phyloP scores from a whole-genome alignment of 2,329 filamentous ascomycete species.

The Beauveria caledonica region DNA sequence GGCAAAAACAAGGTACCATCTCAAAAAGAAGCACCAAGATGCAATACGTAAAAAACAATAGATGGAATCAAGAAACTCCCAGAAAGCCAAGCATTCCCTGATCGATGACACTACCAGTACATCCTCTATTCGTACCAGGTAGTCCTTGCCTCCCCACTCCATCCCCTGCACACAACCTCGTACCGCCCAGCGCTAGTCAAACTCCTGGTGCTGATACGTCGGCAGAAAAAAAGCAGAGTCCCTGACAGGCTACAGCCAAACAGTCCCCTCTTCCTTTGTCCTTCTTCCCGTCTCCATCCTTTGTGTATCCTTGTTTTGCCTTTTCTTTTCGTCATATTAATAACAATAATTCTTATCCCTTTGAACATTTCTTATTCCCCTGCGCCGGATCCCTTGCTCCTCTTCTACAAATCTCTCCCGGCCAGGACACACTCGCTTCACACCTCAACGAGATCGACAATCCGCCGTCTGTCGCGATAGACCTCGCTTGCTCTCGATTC shows the following conservation, averaged over 20 bases:
- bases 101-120: background rate
- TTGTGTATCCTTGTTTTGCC: slow-evolving; percentile 6
- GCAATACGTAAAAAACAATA: too few relatives aligned
- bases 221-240: background rate
- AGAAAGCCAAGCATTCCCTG: background rate
- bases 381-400: slow-evolving; percentile 13
- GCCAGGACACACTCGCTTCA: slow-evolving; percentile 8
- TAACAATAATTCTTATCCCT: slow-evolving; percentile 10
- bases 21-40: too few relatives aligned
- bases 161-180: background rate
- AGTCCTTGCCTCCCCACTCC: background rate
- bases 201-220: background rate
- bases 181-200: background rate
- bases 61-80: too few relatives aligned
- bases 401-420: background rate
- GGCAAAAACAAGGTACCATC: too few relatives aligned
- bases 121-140: too few relatives aligned
- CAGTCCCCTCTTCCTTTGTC: slow-evolving; percentile 6
- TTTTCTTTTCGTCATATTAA: background rate
- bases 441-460: background rate
- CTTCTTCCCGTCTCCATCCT: background rate
- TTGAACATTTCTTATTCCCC: slow-evolving; percentile 14
- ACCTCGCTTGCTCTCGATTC: background rate
- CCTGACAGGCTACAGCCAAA: background rate
- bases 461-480: background rate